These are phyloP conservation scores for Candida bentonensis DNA, from an alignment of 805 yeast species.

Conservation along the genomic window DNA sequence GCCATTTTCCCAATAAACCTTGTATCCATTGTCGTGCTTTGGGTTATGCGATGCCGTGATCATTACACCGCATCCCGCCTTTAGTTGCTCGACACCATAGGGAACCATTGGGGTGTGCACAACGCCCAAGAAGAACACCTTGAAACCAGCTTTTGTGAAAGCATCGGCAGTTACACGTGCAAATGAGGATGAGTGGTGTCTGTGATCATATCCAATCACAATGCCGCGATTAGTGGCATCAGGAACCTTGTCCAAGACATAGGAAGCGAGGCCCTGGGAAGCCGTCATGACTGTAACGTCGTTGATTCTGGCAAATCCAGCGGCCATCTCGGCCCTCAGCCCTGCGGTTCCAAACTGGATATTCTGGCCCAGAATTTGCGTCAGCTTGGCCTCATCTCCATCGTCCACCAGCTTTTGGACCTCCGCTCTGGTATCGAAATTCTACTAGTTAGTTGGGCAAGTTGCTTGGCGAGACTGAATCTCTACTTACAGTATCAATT, in stretches of 20 bases:
- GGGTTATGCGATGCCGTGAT: slow-evolving; percentile 35
- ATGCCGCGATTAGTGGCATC: slow-evolving; percentile 27
- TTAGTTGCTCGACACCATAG: slow-evolving; percentile 50
- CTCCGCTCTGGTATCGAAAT: not conserved
- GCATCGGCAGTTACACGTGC: slow-evolving; percentile 70
- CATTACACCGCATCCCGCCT: slow-evolving; percentile 78
- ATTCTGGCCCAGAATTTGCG: not conserved
- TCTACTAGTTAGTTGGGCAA: not conserved
- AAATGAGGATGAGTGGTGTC: slow-evolving; percentile 65
- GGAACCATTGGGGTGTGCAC: slow-evolving; percentile 92
- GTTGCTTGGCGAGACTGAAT: not conserved
- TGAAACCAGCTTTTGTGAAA: slow-evolving; percentile 53
- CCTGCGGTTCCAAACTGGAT: slow-evolving; percentile 81
- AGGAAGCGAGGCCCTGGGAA: slow-evolving; percentile 32
- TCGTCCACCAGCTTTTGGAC: not conserved
- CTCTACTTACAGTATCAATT: not conserved
- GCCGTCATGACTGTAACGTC: slow-evolving; percentile 82
- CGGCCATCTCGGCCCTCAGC: slow-evolving; percentile 72
- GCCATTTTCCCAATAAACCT: slow-evolving; percentile 86
- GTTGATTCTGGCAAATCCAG: slow-evolving; percentile 84
- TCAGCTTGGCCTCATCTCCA: not conserved
- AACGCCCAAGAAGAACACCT: slow-evolving; percentile 35
- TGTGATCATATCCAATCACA: slow-evolving; percentile 86
- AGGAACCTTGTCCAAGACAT: slow-evolving; percentile 17
- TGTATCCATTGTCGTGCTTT: slow-evolving; percentile 70